Conservation (phyloP, 2,329 filamentous ascomycete genomes). For the Blumeriella jaapii region DNA sequence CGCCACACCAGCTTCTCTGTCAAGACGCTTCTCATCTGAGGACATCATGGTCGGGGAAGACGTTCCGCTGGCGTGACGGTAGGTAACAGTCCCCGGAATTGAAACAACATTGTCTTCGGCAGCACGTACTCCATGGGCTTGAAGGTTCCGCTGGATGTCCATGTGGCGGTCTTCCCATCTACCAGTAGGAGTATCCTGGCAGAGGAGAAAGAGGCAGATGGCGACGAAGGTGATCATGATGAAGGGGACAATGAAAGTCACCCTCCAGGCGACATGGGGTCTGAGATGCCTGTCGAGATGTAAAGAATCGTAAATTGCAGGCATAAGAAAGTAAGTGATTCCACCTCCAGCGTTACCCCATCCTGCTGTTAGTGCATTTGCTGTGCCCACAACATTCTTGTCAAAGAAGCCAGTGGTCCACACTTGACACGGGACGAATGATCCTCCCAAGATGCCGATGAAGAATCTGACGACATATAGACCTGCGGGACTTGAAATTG, state of each 20-base stretch:
- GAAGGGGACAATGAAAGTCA: conserved; percentile 76
- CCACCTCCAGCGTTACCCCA: conserved; percentile 83
- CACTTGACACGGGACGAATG: conserved; percentile 79
- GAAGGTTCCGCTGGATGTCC: conserved; percentile 30
- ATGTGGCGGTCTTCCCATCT: conserved; percentile 61
- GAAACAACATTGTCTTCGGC: conserved; percentile 10
- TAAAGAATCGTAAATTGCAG: conserved; percentile 73
- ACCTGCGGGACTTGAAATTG: conserved; percentile 54
- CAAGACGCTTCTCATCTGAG: conserved; percentile 28
- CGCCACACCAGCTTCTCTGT: conserved; percentile 36
- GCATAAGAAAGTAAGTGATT: conserved; percentile 71
- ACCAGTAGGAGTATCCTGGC: conserved; percentile 73
- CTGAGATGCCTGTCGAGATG: conserved; percentile 46
- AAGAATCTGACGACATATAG: conserved; percentile 70
- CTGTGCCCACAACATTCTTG: conserved; percentile 81
- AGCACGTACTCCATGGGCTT: conserved; percentile 38
- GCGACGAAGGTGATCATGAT: conserved; percentile 59
- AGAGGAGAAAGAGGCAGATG: conserved; percentile 58
- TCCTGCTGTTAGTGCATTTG: conserved; percentile 75
- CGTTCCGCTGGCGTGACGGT: conserved; percentile 6
- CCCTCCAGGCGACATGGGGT: conserved; percentile 65
- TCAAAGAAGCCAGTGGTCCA: conserved; percentile 92
- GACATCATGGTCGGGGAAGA: conserved; percentile 4
- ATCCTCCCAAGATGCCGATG: conserved; percentile 65
- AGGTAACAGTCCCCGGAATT: conserved; percentile 24